phyloP scores from a whole-genome alignment of 1,284 basidiomycete species.

The Trametes pubescens region DNA sequence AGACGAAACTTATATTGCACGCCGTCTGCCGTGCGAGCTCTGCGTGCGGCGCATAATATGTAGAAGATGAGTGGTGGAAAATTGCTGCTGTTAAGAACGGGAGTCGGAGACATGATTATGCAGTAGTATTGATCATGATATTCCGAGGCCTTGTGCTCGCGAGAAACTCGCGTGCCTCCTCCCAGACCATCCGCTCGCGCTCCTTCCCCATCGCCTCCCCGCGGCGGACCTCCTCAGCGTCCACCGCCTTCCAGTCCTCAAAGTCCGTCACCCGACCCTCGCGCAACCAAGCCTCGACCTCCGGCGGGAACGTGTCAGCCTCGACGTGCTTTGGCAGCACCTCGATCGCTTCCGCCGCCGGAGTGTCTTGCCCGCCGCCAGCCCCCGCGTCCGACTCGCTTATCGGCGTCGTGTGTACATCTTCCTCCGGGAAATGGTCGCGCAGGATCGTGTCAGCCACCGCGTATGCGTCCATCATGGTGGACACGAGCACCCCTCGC shows the following conservation, averaged over 20 bases:
- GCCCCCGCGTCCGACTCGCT: conserved; percentile 28
- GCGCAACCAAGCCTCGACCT: conserved; percentile 63
- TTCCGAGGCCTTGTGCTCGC: conserved; percentile 10
- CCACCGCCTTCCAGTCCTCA: conserved; percentile 72
- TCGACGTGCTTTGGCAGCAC: conserved; percentile 59
- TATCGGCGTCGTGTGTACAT: conserved; percentile 25
- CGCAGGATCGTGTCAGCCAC: conserved; percentile 76
- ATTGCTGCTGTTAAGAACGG: not conserved
- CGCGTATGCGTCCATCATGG: conserved; percentile 93
- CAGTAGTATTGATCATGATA: no score
- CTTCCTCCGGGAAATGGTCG: conserved; percentile 52
- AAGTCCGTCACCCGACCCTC: conserved; percentile 63
- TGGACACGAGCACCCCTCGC: conserved; percentile 90
- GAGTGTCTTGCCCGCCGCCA: conserved; percentile 3
- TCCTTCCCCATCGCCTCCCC: conserved; percentile 73
- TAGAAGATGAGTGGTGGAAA: not conserved
- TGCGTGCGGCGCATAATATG: not conserved
- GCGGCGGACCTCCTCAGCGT: conserved; percentile 69
- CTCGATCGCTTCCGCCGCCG: conserved; percentile 30
- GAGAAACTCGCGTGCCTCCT: conserved; percentile 56
- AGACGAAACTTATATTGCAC: not conserved
- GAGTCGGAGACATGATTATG: not conserved
- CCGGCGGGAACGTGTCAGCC: conserved; percentile 56
- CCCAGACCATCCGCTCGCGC: conserved; percentile 81
- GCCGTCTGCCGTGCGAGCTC: not conserved